Evolutionary conservation across 2,329 filamentous ascomycete species (phyloP), one percentile per base, ranked within the genome.

Genomic region (Aureobasidium sp.): DNA sequence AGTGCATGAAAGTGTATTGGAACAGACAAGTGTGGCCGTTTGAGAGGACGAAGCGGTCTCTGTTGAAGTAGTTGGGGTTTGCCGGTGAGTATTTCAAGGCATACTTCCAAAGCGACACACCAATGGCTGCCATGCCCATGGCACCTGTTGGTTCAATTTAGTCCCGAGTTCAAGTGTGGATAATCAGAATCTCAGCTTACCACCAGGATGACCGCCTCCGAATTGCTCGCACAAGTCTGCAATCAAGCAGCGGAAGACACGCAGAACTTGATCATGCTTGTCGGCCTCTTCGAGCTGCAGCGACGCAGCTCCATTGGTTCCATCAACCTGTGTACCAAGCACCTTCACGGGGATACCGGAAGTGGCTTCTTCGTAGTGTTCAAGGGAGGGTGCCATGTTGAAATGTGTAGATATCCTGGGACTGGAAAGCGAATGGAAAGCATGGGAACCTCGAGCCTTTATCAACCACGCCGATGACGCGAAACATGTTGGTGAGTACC

Each of bases 151-250:
- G 0, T 22, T 55, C 2, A 5, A 17, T 31, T 11, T 9, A 17
- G 39, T 27, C 1, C 20, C 12, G 2, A 31, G 5, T 8, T 34
- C 31, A n/a, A 7, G 2, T 6, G 8, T 12, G 20, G 9, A 34
- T 12, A 9, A 12, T 34, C 31, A 12, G 9, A 34, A 34, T 34
- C 9, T 12, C 31, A 11, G 14, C 39, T 9, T 44, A 51, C 78
- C 67, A 82, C 86, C 86, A 20, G 86, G 86, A 69, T 89, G 87
- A 0, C 87, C 87, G 39, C 85, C 85, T 65, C 83, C 83, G 72
- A 87, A 89, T 66, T 89, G 86, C 70, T 89, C 81, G 68, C 85
- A 88, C 3, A 89, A 73, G 69, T 89, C 87, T 48, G 86, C 84
- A 63, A 89, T 85, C 34, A 89, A 73, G 55, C 82, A 75, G 61